phyloP scores from a whole-genome alignment of 805 yeast species.

The Yarrowia osloensis region DNA sequence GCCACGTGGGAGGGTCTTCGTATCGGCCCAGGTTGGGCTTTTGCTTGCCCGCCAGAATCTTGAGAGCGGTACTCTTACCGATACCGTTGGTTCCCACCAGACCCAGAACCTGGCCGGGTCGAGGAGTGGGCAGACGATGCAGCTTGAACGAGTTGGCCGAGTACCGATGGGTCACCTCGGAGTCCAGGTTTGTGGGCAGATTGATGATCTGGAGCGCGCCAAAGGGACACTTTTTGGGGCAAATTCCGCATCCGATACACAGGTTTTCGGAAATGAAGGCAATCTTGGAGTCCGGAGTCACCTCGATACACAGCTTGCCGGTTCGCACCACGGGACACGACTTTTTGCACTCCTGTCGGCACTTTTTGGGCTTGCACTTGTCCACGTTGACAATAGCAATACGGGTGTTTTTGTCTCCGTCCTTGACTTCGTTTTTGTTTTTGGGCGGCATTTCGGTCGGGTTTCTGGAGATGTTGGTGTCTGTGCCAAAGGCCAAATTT shows the following conservation, averaged over 20 bases:
- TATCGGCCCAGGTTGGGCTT: constrained; percentile 93
- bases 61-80: constrained; percentile 96
- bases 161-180: constrained; percentile 93
- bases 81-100: constrained; percentile 99
- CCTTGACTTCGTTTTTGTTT: constrained; percentile 15
- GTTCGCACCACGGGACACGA: constrained; percentile 98
- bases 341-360: constrained; percentile 97
- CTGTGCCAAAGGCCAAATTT: background rate
- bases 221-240: constrained; percentile 98
- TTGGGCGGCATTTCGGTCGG: constrained; percentile 26
- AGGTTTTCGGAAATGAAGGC: constrained; percentile 92
- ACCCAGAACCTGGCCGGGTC: constrained; percentile 98
- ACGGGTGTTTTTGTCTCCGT: constrained; percentile 47
- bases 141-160: constrained; percentile 97
- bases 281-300: constrained; percentile 82
- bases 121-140: constrained; percentile 95
- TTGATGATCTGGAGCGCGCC: constrained; percentile 96
- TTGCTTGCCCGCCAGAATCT: constrained; percentile 95
- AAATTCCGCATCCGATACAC: constrained; percentile 99
- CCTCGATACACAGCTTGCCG: constrained; percentile 97
- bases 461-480: background rate
- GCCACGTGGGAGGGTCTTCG: constrained; percentile 98
- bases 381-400: constrained; percentile 94
- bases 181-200: constrained; percentile 90
- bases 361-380: constrained; percentile 96